phyloP scores from a whole-genome alignment of 1,139 yeast species.

The Pichia sp. region DNA sequence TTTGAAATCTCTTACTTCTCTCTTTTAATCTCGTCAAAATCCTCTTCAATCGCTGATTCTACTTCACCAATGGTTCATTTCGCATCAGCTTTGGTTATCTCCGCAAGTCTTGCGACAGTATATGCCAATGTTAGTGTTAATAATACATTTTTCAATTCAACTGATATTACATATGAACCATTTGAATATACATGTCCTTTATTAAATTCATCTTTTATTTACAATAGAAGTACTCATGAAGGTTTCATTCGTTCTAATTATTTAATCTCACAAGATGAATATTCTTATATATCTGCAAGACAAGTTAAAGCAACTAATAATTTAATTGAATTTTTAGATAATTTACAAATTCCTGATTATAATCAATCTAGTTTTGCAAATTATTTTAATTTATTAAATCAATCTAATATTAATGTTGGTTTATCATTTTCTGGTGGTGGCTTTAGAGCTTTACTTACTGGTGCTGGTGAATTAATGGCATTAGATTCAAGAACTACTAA shows the following conservation, averaged over 20 bases:
- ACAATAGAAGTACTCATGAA: conserved; percentile 12
- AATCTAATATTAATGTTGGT: conserved; percentile 37
- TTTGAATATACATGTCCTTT: conserved; percentile 19
- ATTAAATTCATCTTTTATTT: conserved; percentile 15
- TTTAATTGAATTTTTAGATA: conserved; percentile 21
- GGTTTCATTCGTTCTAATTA: conserved; percentile 22
- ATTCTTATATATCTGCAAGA: conserved; percentile 23
- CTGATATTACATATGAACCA: conserved; percentile 19
- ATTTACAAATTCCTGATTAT: conserved; percentile 23
- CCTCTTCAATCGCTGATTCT: neutral
- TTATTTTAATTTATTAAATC: conserved; percentile 17
- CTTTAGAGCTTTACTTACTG: conserved; percentile 59
- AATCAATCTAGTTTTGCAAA: conserved; percentile 19
- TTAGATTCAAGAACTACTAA: conserved; percentile 39
- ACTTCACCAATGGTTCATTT: neutral
- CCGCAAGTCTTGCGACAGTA: too few relatives aligned
- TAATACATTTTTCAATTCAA: neutral
- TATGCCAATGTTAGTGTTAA: conserved; percentile 5
- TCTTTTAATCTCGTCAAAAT: neutral
- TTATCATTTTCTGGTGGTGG: conserved; percentile 74
- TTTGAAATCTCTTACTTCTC: neutral
- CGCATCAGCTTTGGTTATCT: too few relatives aligned
- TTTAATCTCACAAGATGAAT: conserved; percentile 23
- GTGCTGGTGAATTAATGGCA: conserved; percentile 56
- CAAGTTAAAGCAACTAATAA: conserved; percentile 16